These are phyloP conservation scores for Dictyostelium firmibasis DNA, from an alignment of 78 protist species.

Conservation along the genomic window DNA sequence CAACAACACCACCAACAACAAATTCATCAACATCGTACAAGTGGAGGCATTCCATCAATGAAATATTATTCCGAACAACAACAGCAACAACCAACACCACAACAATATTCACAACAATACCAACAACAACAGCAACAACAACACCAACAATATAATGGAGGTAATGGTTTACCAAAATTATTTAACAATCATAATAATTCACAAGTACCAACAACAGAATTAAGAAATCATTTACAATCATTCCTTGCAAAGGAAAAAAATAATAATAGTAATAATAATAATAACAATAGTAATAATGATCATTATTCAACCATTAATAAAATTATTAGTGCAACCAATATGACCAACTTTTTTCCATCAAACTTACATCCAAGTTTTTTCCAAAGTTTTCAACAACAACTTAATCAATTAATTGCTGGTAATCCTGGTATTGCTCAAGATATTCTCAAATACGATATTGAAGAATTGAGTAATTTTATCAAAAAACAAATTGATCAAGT, in stretches of 20 bases:
- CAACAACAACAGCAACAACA: constrained; percentile 2
- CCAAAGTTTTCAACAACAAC: constrained; percentile 23
- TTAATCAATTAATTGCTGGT: background rate
- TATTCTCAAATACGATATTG: constrained; percentile 17
- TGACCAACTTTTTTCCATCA: background rate
- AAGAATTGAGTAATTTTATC: background rate
- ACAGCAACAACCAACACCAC: background rate
- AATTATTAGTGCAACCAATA: constrained; percentile 7
- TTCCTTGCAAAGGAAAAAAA: constrained; percentile 12
- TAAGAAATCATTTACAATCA: constrained; percentile 4
- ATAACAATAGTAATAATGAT: background rate
- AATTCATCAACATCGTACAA: background rate
- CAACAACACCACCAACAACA: background rate
- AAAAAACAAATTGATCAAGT: constrained; percentile 28
- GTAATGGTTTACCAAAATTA: constrained; percentile 25
- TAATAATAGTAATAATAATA: no score
- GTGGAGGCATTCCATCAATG: background rate
- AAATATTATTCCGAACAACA: constrained; percentile 2
- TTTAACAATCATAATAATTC: constrained; percentile 15
- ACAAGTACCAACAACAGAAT: constrained; percentile 8
- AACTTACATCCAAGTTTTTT: constrained; percentile 11
- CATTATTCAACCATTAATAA: background rate
- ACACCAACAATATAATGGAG: background rate
- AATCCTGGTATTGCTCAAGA: constrained; percentile 23
- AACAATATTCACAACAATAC: background rate